Conservation (phyloP, 352 stramenopile genomes). For the Pythium grandisporangium region DNA sequence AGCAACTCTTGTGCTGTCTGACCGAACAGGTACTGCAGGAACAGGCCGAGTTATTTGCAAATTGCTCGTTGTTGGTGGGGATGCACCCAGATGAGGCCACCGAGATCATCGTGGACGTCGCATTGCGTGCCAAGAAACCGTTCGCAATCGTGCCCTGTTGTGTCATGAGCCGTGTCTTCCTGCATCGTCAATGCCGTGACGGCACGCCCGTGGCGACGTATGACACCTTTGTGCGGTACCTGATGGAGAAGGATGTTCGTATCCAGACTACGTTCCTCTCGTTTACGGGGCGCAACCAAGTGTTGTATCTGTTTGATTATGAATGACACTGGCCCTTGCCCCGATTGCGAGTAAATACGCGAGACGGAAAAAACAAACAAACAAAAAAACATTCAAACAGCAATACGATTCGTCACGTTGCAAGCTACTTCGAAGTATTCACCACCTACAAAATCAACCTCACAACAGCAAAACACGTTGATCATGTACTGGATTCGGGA, state of each 20-base stretch:
- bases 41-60: conserved; percentile 48
- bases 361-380: too few species aligned
- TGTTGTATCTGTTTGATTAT: conserved; percentile 74
- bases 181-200: conserved; percentile 41
- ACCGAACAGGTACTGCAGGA: conserved; percentile 38
- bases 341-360: too few species aligned
- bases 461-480: not conserved
- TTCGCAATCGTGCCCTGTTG: conserved; percentile 96
- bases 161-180: conserved; percentile 93
- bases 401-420: too few species aligned
- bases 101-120: conserved; percentile 92
- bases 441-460: too few species aligned
- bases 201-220: conserved; percentile 69
- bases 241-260: conserved; percentile 64
- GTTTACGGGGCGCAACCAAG: conserved; percentile 79
- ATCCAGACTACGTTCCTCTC: conserved; percentile 62
- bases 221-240: conserved; percentile 72
- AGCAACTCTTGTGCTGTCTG: conserved; percentile 48
- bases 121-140: conserved; percentile 77
- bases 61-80: conserved; percentile 84
- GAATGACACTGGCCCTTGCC: not conserved
- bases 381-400: too few species aligned
- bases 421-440: too few species aligned
- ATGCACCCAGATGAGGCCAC: conserved; percentile 96
- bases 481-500: not conserved